Conservation (phyloP, 345 rosid genomes). For the Citrus hindsii region DNA sequence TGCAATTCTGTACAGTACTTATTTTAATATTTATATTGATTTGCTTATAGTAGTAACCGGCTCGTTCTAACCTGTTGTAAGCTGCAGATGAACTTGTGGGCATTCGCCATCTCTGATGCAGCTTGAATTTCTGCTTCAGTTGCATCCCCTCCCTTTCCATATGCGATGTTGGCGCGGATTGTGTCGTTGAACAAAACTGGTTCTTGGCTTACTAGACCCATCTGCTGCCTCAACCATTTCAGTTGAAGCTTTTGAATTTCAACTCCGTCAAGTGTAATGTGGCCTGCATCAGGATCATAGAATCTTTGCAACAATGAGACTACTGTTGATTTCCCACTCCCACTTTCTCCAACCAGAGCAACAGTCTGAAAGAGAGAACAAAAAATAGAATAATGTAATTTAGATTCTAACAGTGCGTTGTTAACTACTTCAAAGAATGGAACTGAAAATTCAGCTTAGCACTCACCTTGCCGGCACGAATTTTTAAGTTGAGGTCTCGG, state of each 20-base stretch:
- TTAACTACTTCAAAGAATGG: not conserved
- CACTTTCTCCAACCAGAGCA: constrained; percentile 89
- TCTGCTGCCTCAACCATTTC: constrained; percentile 78
- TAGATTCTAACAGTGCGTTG: not conserved
- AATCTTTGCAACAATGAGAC: constrained; percentile 69
- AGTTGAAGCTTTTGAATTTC: constrained; percentile 56
- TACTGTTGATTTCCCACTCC: constrained; percentile 81
- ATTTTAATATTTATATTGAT: too few species aligned
- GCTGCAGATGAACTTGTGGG: constrained; percentile 78
- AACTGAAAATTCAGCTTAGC: not conserved
- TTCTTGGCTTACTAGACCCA: constrained; percentile 82
- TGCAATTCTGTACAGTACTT: too few species aligned
- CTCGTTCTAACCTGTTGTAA: constrained; percentile 52
- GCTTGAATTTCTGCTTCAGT: constrained; percentile 63
- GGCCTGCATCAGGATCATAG: constrained; percentile 78
- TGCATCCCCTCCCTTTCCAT: constrained; percentile 72
- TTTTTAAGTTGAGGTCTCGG: constrained; percentile 55
- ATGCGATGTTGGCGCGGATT: constrained; percentile 72
- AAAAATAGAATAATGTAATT: not conserved
- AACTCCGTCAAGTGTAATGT: constrained; percentile 63
- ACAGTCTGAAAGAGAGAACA: constrained; percentile 45
- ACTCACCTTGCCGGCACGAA: constrained; percentile 67
- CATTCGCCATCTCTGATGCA: constrained; percentile 72
- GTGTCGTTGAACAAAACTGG: constrained; percentile 71
- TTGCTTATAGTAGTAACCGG: too few species aligned